These are phyloP conservation scores for Xylariaceae sp. DNA, from an alignment of 2,329 filamentous ascomycete species.

Conservation along the genomic window DNA sequence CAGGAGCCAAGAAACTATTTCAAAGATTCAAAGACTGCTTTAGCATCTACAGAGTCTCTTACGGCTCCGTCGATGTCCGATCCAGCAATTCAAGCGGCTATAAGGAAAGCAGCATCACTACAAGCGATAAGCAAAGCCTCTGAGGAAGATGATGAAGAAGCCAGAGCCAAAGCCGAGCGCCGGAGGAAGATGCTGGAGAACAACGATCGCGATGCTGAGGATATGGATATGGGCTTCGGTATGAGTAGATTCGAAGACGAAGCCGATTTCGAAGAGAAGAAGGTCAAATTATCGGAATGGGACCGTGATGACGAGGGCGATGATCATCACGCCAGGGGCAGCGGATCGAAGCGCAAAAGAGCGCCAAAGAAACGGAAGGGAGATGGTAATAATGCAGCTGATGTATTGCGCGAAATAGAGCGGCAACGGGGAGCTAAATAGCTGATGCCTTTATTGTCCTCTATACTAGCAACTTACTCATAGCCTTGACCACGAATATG, in stretches of 20 bases:
- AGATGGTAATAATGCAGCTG: constrained; percentile 71
- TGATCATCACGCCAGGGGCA: constrained; percentile 36
- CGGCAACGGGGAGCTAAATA: constrained; percentile 41
- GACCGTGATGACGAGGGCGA: constrained; percentile 48
- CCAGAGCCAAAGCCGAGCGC: constrained; percentile 60
- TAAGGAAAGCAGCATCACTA: constrained; percentile 77
- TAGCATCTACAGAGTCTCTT: constrained; percentile 50
- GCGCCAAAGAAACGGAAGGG: constrained; percentile 73
- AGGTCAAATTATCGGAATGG: constrained; percentile 66
- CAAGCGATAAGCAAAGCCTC: constrained; percentile 42
- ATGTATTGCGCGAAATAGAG: constrained; percentile 78
- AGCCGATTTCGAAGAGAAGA: constrained; percentile 68
- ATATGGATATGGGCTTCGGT: constrained; percentile 94
- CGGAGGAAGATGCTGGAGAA: constrained; percentile 70
- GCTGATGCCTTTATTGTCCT: constrained; percentile 1
- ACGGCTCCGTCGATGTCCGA: constrained; percentile 61
- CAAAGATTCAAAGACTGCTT: constrained; percentile 51
- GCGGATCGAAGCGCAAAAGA: constrained; percentile 60
- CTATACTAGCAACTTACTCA: too few relatives aligned
- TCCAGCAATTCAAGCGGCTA: constrained; percentile 73
- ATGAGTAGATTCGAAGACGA: constrained; percentile 83
- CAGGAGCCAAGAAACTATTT: constrained; percentile 57
- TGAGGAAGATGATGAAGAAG: constrained; percentile 40
- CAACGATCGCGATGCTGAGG: constrained; percentile 76
- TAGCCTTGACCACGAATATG: too few relatives aligned